Evolutionary conservation across 192 early-diverging fungal species (phyloP).

Genomic region (Phycomyces nitens): DNA sequence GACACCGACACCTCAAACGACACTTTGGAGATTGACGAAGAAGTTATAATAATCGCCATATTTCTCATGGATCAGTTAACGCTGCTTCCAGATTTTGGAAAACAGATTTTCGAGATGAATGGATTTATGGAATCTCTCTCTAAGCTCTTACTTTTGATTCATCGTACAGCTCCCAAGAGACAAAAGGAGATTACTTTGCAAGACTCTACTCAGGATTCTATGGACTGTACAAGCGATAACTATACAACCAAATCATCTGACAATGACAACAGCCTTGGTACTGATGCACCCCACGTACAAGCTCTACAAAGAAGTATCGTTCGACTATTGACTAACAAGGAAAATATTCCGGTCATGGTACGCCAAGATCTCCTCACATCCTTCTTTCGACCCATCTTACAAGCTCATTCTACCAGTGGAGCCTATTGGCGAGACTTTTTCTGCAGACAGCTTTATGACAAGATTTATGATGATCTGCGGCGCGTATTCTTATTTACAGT

Average conservation of each 20-base stretch:
- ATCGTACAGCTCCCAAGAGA: not conserved
- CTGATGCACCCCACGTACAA: not conserved
- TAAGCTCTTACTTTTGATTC: not conserved
- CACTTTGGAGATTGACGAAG: not conserved
- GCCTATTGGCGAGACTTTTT: not conserved
- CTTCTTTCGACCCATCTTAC: not conserved
- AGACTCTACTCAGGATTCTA: not conserved
- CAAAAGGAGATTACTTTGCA: not conserved
- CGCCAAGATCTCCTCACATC: not conserved
- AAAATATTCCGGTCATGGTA: not conserved
- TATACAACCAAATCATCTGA: not conserved
- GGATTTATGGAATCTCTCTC: not conserved
- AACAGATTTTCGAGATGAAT: not conserved
- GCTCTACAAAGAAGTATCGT: not conserved
- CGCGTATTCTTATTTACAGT: conserved; percentile 5
- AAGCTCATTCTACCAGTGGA: no score
- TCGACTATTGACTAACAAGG: conserved; percentile 4
- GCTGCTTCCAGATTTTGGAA: not conserved
- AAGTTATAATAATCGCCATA: not conserved
- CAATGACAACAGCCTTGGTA: not conserved
- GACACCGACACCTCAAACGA: no score
- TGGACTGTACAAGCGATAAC: not conserved
- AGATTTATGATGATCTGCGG: not conserved
- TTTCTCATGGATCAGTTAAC: not conserved
- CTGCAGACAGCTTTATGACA: not conserved